phyloP scores from a whole-genome alignment of 805 yeast genomes.

The Saccharomycopsis selenospora region DNA sequence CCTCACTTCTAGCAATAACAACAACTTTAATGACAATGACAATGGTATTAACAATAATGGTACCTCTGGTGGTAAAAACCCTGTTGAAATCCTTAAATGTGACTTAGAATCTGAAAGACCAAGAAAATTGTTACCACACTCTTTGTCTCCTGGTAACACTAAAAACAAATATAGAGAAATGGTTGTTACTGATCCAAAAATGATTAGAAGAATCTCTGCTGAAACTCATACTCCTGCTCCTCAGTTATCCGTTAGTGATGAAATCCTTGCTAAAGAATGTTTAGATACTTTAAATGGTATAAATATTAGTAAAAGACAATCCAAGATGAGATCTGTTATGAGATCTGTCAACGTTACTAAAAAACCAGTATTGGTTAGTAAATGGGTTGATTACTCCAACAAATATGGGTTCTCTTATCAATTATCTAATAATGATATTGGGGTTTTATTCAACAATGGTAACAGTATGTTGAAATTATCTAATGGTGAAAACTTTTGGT shows the following conservation, averaged over 20 bases:
- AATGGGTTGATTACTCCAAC: constrained; percentile 98
- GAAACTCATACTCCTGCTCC: constrained; percentile 28
- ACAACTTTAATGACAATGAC: constrained; percentile 52
- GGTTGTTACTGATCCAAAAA: constrained; percentile 28
- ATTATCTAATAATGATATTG: constrained; percentile 80
- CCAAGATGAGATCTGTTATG: constrained; percentile 30
- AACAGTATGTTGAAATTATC: constrained; percentile 70
- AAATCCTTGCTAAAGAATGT: constrained; percentile 39
- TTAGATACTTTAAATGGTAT: constrained; percentile 40
- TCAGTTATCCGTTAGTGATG: constrained; percentile 31
- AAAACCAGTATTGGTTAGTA: constrained; percentile 70
- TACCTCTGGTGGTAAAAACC: constrained; percentile 38
- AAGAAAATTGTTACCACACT: constrained; percentile 69
- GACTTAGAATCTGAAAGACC: constrained; percentile 66
- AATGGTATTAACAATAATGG: constrained; percentile 41
- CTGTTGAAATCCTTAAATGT: constrained; percentile 61
- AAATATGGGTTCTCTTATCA: constrained; percentile 95
- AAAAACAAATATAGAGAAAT: constrained; percentile 79
- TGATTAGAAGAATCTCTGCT: constrained; percentile 30
- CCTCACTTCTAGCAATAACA: constrained; percentile 59
- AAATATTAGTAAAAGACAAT: constrained; percentile 37
- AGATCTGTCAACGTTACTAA: constrained; percentile 26
- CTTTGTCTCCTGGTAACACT: constrained; percentile 89
- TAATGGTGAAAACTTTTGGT: constrained; percentile 59
- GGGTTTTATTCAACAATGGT: constrained; percentile 82